phyloP scores from a whole-genome alignment of 495 filamentous ascomycete genomes.

The Neurospora sp. region DNA sequence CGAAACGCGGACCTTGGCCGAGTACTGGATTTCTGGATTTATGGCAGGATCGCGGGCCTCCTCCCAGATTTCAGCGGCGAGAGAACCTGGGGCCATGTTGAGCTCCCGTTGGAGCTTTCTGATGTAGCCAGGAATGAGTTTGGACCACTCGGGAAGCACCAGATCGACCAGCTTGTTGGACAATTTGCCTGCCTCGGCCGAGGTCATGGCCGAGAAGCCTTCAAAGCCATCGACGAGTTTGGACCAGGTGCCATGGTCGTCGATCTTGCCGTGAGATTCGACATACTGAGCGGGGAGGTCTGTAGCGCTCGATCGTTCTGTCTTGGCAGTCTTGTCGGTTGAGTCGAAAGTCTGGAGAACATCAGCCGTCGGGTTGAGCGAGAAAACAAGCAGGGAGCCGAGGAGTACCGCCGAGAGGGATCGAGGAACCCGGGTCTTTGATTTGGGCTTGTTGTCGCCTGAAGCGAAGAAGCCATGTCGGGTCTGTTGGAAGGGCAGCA shows the following conservation, averaged over 20 bases:
- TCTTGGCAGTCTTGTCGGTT: conserved; percentile 1
- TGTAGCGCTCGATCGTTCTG: neutral
- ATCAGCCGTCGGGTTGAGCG: conserved; percentile 34
- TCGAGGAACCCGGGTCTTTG: conserved; percentile 6
- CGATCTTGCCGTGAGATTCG: conserved; percentile 3
- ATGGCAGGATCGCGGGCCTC: conserved; percentile 75
- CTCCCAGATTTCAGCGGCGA: conserved; percentile 86
- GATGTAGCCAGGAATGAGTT: conserved; percentile 61
- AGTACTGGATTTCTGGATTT: conserved; percentile 75
- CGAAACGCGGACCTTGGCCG: conserved; percentile 73
- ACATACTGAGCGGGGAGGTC: neutral
- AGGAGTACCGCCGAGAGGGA: conserved; percentile 18
- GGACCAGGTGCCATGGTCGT: conserved; percentile 43
- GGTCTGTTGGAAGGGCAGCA: neutral
- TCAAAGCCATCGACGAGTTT: conserved; percentile 49
- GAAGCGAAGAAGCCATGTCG: conserved; percentile 7
- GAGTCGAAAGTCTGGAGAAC: conserved; percentile 16
- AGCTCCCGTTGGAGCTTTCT: conserved; percentile 82
- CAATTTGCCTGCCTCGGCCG: conserved; percentile 48
- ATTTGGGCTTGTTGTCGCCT: conserved; percentile 1
- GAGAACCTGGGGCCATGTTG: conserved; percentile 71
- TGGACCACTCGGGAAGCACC: conserved; percentile 75
- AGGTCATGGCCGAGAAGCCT: conserved; percentile 41
- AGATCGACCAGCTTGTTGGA: conserved; percentile 55
- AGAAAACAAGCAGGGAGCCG: conserved; percentile 30